phyloP scores from a whole-genome alignment of 306 rosid genomes.

The Carpinus fangiana region DNA sequence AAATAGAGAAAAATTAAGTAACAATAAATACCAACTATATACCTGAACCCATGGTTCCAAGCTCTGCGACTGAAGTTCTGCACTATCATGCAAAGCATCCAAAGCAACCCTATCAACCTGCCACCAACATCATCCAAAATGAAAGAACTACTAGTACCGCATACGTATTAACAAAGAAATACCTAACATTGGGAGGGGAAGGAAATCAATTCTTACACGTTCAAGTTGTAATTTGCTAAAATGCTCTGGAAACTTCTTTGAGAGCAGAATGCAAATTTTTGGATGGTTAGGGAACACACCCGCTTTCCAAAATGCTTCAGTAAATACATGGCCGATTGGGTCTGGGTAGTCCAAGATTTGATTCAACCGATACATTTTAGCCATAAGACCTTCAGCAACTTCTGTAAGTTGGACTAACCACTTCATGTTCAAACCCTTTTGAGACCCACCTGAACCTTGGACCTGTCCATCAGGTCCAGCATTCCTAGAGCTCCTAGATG shows the following conservation, averaged over 20 bases:
- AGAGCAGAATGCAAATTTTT: slow-evolving; percentile 73
- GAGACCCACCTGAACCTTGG: slow-evolving; percentile 59
- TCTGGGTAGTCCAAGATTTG: slow-evolving; percentile 97
- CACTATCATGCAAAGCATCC: slow-evolving; percentile 88
- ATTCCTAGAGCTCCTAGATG: slow-evolving; percentile 64
- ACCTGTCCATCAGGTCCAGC: slow-evolving; percentile 60
- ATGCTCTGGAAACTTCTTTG: slow-evolving; percentile 97
- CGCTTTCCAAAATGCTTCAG: slow-evolving; percentile 92
- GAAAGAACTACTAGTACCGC: slow-evolving; percentile 23
- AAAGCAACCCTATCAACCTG: slow-evolving; percentile 91
- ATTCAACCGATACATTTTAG: slow-evolving; percentile 91
- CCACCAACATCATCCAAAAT: slow-evolving; percentile 39
- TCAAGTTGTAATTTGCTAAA: slow-evolving; percentile 93
- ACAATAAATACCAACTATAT: slow-evolving; percentile 22
- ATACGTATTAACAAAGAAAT: slow-evolving; percentile 29
- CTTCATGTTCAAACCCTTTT: slow-evolving; percentile 82
- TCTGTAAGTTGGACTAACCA: slow-evolving; percentile 88
- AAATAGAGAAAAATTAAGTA: slow-evolving; percentile 2
- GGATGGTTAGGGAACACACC: slow-evolving; percentile 89
- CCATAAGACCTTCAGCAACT: slow-evolving; percentile 98
- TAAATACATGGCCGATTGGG: slow-evolving; percentile 71
- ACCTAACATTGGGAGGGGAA: slow-evolving; percentile 17
- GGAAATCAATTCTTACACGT: slow-evolving; percentile 69
- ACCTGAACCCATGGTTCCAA: slow-evolving; percentile 99
- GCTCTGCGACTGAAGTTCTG: slow-evolving; percentile 87